Base-by-base conservation (phyloP, 1,284 basidiomycete species). In the Austroboletus niveus region DNA sequence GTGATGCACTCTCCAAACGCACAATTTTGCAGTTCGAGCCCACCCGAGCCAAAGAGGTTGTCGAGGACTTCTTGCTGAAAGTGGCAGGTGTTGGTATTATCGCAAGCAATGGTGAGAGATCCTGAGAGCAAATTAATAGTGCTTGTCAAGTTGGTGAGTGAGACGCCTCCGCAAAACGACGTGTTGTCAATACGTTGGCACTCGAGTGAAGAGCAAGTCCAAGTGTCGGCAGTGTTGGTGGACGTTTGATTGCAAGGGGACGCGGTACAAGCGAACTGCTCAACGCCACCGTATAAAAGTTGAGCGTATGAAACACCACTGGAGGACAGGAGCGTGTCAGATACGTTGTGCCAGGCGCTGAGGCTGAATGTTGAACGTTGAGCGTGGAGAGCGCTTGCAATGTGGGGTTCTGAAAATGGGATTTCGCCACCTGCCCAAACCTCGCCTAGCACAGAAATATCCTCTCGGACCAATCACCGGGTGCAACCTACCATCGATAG, bases 1-100 rank as follows among this genome's bases (percentile, higher is more conserved):
- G 79, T 70, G 15, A 95, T 84, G 65, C 93, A 96, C 70, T 97
- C 94, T 27, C 94, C 94, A 59, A 88, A 92, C 0, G 71, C 72
- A 68, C 93, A 96, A 0, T 79, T 80, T 46, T 77, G 75, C 12
- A 97, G 73, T 3, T 75, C 64, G 8, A 97, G 79, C 0, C 93
- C 94, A 27, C 69, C 64, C 0, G 77, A 61, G 10, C 92, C 93
- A 58, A 96, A 94, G 3, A 95, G 64, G 7, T 61, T 56, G 34
- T 85, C 70, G 15, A 97, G 72, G 24, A 79, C 72, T 4, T 66
- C 58, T 66, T 95, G 91, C 62, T 88, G 80, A 78, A 97, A 95
- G 9, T 77, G 68, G 69, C 93, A 97, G 2, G 76, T 75, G 39
- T 75, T 72, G 39, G 73, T 73, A 35, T 74, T 72, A 30, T 73